Evolutionary conservation across 2,329 filamentous ascomycete genomes (phyloP).

Genomic region (Alternaria infectoria): DNA sequence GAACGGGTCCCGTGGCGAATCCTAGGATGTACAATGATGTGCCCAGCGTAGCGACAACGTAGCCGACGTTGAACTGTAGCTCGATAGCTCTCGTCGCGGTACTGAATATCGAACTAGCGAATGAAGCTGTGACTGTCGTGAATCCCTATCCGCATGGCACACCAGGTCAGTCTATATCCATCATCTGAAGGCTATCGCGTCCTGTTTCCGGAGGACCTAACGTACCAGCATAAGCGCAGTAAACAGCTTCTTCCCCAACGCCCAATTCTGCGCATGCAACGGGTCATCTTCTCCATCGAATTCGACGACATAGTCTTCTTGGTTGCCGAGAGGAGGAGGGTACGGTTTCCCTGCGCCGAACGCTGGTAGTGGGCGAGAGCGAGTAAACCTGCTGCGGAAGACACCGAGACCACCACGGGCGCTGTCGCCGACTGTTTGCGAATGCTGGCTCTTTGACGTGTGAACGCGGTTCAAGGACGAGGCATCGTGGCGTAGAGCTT

Average conservation of each 20-base stretch:
- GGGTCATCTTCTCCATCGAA: conserved; percentile 86
- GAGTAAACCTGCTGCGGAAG: conserved; percentile 56
- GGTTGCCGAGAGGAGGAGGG: conserved; percentile 71
- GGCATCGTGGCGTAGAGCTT: conserved; percentile 67
- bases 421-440: conserved; percentile 70
- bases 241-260: conserved; percentile 74
- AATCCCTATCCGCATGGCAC: conserved; percentile 56
- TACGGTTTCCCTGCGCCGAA: conserved; percentile 79
- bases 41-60: conserved; percentile 57
- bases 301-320: conserved; percentile 74
- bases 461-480: conserved; percentile 75
- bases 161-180: not conserved
- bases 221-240: conserved; percentile 73
- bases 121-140: conserved; percentile 71
- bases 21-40: conserved; percentile 58
- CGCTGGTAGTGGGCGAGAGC: conserved; percentile 64
- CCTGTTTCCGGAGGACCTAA: no score
- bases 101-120: conserved; percentile 60
- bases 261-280: conserved; percentile 87
- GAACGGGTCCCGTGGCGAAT: conserved; percentile 55
- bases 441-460: conserved; percentile 74
- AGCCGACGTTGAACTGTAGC: conserved; percentile 52
- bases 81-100: conserved; percentile 44
- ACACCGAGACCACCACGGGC: conserved; percentile 25
- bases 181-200: not conserved